Evolutionary conservation across 2,329 filamentous ascomycete species (phyloP).

Genomic region (Ophiostoma fasciatum): DNA sequence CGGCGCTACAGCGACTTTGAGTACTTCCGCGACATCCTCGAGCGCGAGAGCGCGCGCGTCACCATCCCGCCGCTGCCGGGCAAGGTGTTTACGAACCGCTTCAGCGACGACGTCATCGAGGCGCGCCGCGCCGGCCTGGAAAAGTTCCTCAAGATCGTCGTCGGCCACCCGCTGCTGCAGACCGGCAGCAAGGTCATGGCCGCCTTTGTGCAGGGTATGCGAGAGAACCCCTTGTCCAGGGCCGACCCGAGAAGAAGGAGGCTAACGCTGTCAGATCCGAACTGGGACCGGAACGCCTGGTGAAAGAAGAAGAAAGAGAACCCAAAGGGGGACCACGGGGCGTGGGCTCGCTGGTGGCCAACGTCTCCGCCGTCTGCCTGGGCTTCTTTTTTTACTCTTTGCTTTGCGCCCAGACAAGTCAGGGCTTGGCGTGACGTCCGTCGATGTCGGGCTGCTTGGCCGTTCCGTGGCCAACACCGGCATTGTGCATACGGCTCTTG

Average conservation of each 20-base stretch:
- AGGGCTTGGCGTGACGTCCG: too few relatives aligned
- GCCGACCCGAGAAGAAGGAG: neutral
- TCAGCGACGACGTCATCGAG: slow-evolving; percentile 97
- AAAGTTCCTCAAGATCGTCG: slow-evolving; percentile 93
- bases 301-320: too few relatives aligned
- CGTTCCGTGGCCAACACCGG: too few relatives aligned
- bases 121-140: slow-evolving; percentile 81
- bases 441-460: too few relatives aligned
- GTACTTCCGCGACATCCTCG: slow-evolving; percentile 94
- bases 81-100: slow-evolving; percentile 96
- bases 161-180: slow-evolving; percentile 89
- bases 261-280: slow-evolving; percentile 42
- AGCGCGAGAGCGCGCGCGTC: slow-evolving; percentile 85
- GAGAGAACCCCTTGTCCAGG: too few relatives aligned
- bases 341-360: too few relatives aligned
- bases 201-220: slow-evolving; percentile 81
- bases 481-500: too few relatives aligned
- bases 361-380: too few relatives aligned
- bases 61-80: slow-evolving; percentile 92
- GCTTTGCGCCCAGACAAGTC: too few relatives aligned
- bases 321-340: too few relatives aligned
- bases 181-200: slow-evolving; percentile 95
- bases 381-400: too few relatives aligned
- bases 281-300: slow-evolving; percentile 88
- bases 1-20: slow-evolving; percentile 97